These are phyloP conservation scores for Rhynchosporium graminicola DNA, from an alignment of 2,329 filamentous ascomycete species.

Conservation along the genomic window DNA sequence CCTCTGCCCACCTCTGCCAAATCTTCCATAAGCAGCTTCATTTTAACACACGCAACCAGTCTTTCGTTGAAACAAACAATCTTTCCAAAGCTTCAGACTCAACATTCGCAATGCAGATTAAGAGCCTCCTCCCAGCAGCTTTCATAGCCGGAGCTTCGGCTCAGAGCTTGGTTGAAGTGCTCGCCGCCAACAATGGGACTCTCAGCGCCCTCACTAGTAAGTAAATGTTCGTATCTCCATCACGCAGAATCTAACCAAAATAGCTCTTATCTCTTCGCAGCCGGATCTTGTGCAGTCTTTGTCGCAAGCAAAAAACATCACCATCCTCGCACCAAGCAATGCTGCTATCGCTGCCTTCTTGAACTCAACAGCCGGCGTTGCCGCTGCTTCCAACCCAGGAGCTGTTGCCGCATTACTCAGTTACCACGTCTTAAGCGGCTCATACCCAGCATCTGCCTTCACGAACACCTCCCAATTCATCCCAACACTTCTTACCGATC, in stretches of 20 bases:
- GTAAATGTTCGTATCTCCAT: not conserved
- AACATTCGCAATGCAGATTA: constrained; percentile 25
- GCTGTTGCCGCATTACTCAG: constrained; percentile 37
- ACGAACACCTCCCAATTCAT: constrained; percentile 43
- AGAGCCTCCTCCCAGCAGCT: constrained; percentile 25
- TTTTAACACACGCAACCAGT: not conserved
- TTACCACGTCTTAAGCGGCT: constrained; percentile 39
- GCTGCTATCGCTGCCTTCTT: constrained; percentile 40
- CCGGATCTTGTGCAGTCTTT: constrained; percentile 45
- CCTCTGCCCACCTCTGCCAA: not conserved
- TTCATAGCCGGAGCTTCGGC: constrained; percentile 25
- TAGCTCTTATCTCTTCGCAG: constrained; percentile 42
- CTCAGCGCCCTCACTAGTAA: constrained; percentile 26
- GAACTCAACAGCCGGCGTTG: constrained; percentile 28
- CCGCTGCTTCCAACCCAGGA: constrained; percentile 39
- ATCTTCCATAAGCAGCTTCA: not conserved
- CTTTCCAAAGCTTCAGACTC: not conserved
- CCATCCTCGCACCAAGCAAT: constrained; percentile 44
- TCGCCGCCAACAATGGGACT: constrained; percentile 24
- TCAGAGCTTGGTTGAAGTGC: constrained; percentile 24
- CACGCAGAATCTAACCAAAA: constrained; percentile 25
- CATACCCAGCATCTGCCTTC: constrained; percentile 28
- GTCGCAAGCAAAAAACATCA: constrained; percentile 50
- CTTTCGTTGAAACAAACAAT: not conserved
- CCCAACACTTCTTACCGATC: constrained; percentile 46